Conservation (phyloP, 352 stramenopile species). For the Pythium folliculosum region DNA sequence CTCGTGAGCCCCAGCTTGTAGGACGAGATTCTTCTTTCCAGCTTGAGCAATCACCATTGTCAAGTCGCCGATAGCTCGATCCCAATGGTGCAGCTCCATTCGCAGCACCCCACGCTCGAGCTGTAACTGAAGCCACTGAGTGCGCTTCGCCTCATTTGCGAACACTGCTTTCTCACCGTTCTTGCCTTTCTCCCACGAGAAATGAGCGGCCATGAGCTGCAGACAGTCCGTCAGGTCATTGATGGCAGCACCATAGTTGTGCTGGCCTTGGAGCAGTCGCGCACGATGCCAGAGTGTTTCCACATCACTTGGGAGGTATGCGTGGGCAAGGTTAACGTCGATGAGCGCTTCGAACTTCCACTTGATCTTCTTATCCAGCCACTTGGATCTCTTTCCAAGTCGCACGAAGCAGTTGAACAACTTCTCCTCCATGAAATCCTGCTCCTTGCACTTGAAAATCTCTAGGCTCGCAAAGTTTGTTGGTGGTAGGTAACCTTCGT, state of each 20-base stretch:
- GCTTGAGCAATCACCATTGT: slow-evolving; percentile 44
- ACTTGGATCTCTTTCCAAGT: slow-evolving; percentile 48
- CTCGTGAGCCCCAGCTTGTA: slow-evolving; percentile 37
- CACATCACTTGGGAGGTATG: slow-evolving; percentile 50
- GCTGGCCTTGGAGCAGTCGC: slow-evolving; percentile 36
- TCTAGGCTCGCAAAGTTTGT: slow-evolving; percentile 60
- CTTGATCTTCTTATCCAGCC: slow-evolving; percentile 41
- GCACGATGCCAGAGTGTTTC: slow-evolving; percentile 56
- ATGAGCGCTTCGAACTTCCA: slow-evolving; percentile 61
- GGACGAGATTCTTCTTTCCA: slow-evolving; percentile 31
- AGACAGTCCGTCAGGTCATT: slow-evolving; percentile 49
- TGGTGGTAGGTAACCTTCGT: slow-evolving; percentile 49
- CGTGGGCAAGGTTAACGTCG: slow-evolving; percentile 49
- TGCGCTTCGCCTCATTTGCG: slow-evolving; percentile 37
- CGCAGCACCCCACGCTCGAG: slow-evolving; percentile 40
- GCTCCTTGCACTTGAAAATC: slow-evolving; percentile 60
- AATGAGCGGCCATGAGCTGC: slow-evolving; percentile 36
- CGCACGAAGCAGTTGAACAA: slow-evolving; percentile 44
- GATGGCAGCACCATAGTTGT: slow-evolving; percentile 43
- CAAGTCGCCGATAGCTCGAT: slow-evolving; percentile 44
- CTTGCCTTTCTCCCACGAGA: slow-evolving; percentile 40
- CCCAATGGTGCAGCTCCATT: slow-evolving; percentile 45
- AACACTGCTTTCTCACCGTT: slow-evolving; percentile 37
- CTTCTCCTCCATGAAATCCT: slow-evolving; percentile 56
- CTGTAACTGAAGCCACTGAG: slow-evolving; percentile 51